Base-by-base conservation (phyloP, 2,329 filamentous ascomycete genomes). In the Diplodia sapinea region DNA sequence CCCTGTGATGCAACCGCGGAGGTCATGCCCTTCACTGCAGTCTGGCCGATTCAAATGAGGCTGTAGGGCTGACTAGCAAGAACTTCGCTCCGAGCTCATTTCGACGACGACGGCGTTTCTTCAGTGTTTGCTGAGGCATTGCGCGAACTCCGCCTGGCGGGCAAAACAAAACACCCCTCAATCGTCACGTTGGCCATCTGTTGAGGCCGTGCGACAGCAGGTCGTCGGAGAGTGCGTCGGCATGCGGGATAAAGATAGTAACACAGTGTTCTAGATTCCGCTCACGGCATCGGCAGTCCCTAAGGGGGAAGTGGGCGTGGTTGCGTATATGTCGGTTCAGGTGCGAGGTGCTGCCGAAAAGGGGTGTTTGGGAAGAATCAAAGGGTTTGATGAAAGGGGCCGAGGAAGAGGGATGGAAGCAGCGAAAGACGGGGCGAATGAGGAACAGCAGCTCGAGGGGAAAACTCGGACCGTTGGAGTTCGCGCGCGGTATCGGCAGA, bases 21-120 rank as follows among this genome's bases (percentile, higher is more conserved):
- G 54, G 31, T 40, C 29, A 38, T 56, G 13, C 54, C 54, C 20
- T 56, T 56, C 31, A 40, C 54, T 56, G 54, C 54, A 56, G 40
- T n/a, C 31, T 56, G 7, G 33, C 54, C 54, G 54, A 56, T 4
- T 47, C 3, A 38, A 15, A 38, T 23, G 54, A 56, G 36, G 54
- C 43, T 47, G 17, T 47, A 47, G 43, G 43, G 43, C 43, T 47
- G 43, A 47, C 43, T 47, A 47, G 43, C 43, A 47, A 47, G n/a
- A 47, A 7, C 17, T 47, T 47, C 43, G 20, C 43, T 3, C 20
- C 43, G 17, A 20, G 43, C 7, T n/a, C 8, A 47, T n/a, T n/a
- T 47, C 43, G 17, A 47, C 17, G 20, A 8, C 20, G 33, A 47
- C 13, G n/a, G 20, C 43, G 43, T 47, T 47, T 47, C 8, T 20